These are phyloP conservation scores for Alternaria panax DNA, from an alignment of 2,329 filamentous ascomycete genomes.

Conservation along the genomic window DNA sequence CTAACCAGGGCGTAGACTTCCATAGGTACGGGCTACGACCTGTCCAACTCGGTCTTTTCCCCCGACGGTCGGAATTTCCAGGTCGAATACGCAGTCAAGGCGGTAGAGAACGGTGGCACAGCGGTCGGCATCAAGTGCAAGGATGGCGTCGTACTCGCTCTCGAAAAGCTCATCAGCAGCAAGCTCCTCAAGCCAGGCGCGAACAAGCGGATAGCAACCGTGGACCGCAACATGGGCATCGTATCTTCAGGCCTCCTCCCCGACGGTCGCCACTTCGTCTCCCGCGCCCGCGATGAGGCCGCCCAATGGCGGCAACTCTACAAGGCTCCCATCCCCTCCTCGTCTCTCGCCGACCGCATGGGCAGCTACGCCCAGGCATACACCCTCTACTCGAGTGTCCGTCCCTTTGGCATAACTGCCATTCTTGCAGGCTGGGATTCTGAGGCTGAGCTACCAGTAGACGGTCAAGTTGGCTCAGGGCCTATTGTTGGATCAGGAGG, in stretches of 20 bases:
- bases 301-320: conserved; percentile 89
- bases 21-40: conserved; percentile 99
- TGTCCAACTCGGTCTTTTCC: conserved; percentile 99
- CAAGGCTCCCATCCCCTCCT: conserved; percentile 90
- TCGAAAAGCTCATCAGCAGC: conserved; percentile 95
- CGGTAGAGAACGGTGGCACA: conserved; percentile 96
- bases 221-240: conserved; percentile 92
- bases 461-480: conserved; percentile 86
- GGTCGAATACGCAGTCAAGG: conserved; percentile 97
- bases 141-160: conserved; percentile 92
- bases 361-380: conserved; percentile 96
- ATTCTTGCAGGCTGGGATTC: conserved; percentile 95
- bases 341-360: conserved; percentile 89
- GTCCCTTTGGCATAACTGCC: conserved; percentile 94
- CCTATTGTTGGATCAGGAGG: conserved; percentile 82
- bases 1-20: conserved; percentile 73
- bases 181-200: conserved; percentile 94
- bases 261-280: conserved; percentile 93
- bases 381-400: conserved; percentile 95
- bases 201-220: conserved; percentile 95
- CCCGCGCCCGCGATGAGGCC: conserved; percentile 92
- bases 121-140: conserved; percentile 96
- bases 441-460: conserved; percentile 82
- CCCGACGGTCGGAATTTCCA: conserved; percentile 98
- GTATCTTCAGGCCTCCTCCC: conserved; percentile 94